Conservation (phyloP, 2,329 filamentous ascomycete genomes). For the Cadophora luteo-olivacea region DNA sequence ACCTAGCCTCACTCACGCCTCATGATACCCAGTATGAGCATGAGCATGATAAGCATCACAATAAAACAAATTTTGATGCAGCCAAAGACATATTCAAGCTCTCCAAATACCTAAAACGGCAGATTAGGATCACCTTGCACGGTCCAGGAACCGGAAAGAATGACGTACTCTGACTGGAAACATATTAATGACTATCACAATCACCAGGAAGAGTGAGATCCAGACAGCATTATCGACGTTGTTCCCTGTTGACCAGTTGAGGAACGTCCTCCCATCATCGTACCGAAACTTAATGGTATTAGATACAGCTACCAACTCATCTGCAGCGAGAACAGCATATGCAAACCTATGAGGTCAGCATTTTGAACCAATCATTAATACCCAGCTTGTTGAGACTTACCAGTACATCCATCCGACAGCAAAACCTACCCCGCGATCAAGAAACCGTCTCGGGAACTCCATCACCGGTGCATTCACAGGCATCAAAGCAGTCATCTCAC, state of each 20-base stretch:
- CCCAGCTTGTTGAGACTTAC: conserved; percentile 33
- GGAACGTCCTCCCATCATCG: conserved; percentile 46
- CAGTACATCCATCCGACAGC: conserved; percentile 50
- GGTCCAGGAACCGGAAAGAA: not conserved
- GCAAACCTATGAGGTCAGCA: conserved; percentile 45
- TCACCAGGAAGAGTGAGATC: conserved; percentile 47
- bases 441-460: conserved; percentile 48
- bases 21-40: conserved; percentile 48
- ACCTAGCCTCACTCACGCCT: conserved; percentile 42
- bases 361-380: not conserved
- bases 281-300: conserved; percentile 48
- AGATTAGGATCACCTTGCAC: not conserved
- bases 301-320: conserved; percentile 47
- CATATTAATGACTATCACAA: conserved; percentile 47
- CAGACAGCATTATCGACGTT: conserved; percentile 48
- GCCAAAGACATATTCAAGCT: conserved; percentile 49
- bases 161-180: conserved; percentile 46
- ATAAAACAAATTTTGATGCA: conserved; percentile 49
- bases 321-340: conserved; percentile 47
- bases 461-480: conserved; percentile 50
- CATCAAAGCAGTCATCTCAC: conserved; percentile 50
- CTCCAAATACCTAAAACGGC: conserved; percentile 41
- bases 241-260: conserved; percentile 46
- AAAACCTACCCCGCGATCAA: conserved; percentile 48
- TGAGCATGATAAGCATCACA: conserved; percentile 46